phyloP scores from a whole-genome alignment of 768 basidiomycete species.

The Naganishia onofrii region DNA sequence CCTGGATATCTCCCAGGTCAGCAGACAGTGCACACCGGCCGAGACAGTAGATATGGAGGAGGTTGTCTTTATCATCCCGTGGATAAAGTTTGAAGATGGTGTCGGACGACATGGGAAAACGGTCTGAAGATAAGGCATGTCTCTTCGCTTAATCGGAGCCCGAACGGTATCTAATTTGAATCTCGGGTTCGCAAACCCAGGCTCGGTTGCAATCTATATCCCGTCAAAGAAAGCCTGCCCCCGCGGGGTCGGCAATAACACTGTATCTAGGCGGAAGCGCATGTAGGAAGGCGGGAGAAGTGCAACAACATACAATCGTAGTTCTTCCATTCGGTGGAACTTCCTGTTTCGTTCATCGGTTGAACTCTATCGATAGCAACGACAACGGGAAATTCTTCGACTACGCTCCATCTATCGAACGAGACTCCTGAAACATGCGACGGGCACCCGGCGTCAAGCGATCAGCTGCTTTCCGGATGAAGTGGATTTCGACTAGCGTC shows the following conservation, averaged over 20 bases:
- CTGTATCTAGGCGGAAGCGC: too few relatives aligned
- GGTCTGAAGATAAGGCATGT: not conserved
- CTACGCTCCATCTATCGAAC: too few relatives aligned
- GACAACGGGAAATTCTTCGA: too few relatives aligned
- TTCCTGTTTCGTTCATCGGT: too few relatives aligned
- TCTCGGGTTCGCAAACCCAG: not conserved
- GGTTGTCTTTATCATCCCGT: not conserved
- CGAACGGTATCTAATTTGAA: not conserved
- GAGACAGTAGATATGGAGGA: not conserved
- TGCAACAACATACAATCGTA: too few relatives aligned
- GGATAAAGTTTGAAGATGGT: not conserved
- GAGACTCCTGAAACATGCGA: too few relatives aligned
- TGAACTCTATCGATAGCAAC: too few relatives aligned
- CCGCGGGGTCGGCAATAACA: too few relatives aligned
- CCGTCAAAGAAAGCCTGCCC: too few relatives aligned
- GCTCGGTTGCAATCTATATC: not conserved
- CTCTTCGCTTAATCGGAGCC: not conserved
- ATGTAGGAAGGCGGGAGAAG: too few relatives aligned
- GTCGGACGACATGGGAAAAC: too few relatives aligned
- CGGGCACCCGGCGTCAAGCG: not conserved
- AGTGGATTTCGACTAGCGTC: not conserved
- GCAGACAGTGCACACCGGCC: not conserved
- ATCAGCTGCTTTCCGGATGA: not conserved
- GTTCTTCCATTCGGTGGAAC: too few relatives aligned
- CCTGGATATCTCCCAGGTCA: not conserved